These are phyloP conservation scores for Vitis hybrid DNA, from an alignment of 177 flowering plant species.

Conservation along the genomic window DNA sequence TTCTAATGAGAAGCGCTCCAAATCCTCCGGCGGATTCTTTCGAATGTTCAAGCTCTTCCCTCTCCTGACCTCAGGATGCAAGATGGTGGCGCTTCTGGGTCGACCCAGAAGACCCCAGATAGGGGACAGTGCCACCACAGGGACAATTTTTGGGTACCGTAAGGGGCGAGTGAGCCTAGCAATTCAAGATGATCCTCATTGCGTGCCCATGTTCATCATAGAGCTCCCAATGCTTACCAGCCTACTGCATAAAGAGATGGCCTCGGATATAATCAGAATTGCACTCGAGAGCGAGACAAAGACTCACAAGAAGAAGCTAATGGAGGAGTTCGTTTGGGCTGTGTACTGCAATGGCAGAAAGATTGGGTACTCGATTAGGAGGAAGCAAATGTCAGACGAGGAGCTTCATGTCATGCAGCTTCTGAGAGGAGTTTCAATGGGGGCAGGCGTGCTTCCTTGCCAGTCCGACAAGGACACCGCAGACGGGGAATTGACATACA, in stretches of 20 bases:
- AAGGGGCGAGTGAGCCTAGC: conserved; percentile 64
- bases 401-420: conserved; percentile 72
- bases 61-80: conserved; percentile 72
- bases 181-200: conserved; percentile 75
- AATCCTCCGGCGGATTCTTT: conserved; percentile 44
- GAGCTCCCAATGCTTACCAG: conserved; percentile 67
- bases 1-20: conserved; percentile 26
- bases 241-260: conserved; percentile 74
- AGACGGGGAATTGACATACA: conserved; percentile 75
- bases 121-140: conserved; percentile 50
- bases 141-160: conserved; percentile 72
- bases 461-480: conserved; percentile 34
- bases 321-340: conserved; percentile 88
- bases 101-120: conserved; percentile 53
- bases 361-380: conserved; percentile 66
- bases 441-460: conserved; percentile 82
- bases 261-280: conserved; percentile 61
- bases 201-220: conserved; percentile 60
- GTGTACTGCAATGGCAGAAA: conserved; percentile 84
- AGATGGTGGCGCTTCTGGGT: conserved; percentile 73
- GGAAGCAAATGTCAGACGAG: conserved; percentile 65
- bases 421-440: conserved; percentile 84
- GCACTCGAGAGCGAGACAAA: conserved; percentile 82
- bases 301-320: conserved; percentile 49
- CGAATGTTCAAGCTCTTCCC: conserved; percentile 85